A percentile compares a stretch with the other conserved stretches of the same genome.
phyloP scores from a whole-genome alignment of 768 basidiomycete genomes.

The Boletus subcaerulescens region DNA sequence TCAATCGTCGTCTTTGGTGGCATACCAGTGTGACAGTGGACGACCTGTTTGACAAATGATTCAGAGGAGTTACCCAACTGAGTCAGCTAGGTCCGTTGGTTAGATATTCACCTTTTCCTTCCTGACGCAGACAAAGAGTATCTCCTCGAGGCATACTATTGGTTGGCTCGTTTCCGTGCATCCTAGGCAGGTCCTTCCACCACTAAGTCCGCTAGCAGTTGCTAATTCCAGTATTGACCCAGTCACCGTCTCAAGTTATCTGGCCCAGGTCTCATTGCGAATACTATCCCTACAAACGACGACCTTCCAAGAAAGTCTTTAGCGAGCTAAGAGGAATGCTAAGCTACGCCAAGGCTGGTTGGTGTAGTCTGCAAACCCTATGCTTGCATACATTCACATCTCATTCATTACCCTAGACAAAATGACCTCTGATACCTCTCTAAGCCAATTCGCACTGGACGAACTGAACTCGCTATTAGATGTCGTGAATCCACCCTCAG shows the following conservation, averaged over 20 bases:
- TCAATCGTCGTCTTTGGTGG: background rate
- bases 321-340: background rate
- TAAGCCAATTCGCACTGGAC: background rate
- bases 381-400: background rate
- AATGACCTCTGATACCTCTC: background rate
- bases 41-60: background rate
- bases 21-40: background rate
- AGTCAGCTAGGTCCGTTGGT: background rate
- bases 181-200: background rate
- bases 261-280: background rate
- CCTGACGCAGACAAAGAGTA: background rate
- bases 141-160: background rate
- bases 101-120: background rate
- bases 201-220: background rate
- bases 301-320: background rate
- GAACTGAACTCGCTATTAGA: background rate
- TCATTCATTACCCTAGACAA: background rate
- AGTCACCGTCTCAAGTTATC: background rate
- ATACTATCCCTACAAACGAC: background rate
- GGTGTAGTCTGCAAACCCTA: background rate
- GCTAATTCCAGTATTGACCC: background rate
- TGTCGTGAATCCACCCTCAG: background rate
- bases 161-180: background rate
- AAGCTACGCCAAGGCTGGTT: background rate
- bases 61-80: background rate